Conservation (phyloP, 2,329 filamentous ascomycete genomes). For the Karstenula rhodostoma region DNA sequence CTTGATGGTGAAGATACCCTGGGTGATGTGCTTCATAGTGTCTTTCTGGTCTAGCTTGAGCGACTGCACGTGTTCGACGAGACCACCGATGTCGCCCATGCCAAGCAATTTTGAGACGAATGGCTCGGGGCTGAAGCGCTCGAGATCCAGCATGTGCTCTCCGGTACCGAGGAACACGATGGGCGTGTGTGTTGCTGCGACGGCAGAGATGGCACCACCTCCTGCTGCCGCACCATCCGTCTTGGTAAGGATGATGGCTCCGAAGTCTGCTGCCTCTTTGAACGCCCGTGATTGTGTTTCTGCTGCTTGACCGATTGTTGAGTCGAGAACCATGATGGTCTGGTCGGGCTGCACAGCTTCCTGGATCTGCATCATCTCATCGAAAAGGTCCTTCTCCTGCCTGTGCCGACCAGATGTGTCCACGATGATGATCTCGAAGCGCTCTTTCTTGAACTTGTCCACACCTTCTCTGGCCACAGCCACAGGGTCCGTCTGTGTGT, state of each 20-base stretch:
- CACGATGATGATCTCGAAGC: slow-evolving; percentile 97
- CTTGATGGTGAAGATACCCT: slow-evolving; percentile 94
- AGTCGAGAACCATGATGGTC: slow-evolving; percentile 97
- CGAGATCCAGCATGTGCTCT: slow-evolving; percentile 95
- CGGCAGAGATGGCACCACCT: slow-evolving; percentile 96
- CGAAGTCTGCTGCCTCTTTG: slow-evolving; percentile 96
- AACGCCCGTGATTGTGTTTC: slow-evolving; percentile 95
- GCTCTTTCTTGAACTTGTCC: slow-evolving; percentile 98
- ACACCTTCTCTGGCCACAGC: slow-evolving; percentile 95
- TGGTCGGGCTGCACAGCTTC: slow-evolving; percentile 89
- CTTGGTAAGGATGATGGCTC: slow-evolving; percentile 98
- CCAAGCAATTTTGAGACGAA: slow-evolving; percentile 94
- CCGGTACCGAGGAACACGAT: slow-evolving; percentile 98
- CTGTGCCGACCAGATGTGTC: slow-evolving; percentile 95
- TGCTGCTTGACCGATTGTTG: slow-evolving; percentile 94
- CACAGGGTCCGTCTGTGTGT: slow-evolving; percentile 95
- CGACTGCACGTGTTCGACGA: slow-evolving; percentile 96
- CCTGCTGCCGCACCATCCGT: slow-evolving; percentile 95
- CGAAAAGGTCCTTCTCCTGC: slow-evolving; percentile 93
- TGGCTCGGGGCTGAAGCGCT: slow-evolving; percentile 89
- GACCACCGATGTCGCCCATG: slow-evolving; percentile 95
- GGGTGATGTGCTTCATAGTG: slow-evolving; percentile 98
- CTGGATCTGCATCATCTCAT: slow-evolving; percentile 98
- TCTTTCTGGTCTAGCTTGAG: slow-evolving; percentile 97
- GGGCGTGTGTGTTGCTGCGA: slow-evolving; percentile 93